phyloP scores from a whole-genome alignment of 176 grass and related monocot species.

The Phoenix roebelenii region DNA sequence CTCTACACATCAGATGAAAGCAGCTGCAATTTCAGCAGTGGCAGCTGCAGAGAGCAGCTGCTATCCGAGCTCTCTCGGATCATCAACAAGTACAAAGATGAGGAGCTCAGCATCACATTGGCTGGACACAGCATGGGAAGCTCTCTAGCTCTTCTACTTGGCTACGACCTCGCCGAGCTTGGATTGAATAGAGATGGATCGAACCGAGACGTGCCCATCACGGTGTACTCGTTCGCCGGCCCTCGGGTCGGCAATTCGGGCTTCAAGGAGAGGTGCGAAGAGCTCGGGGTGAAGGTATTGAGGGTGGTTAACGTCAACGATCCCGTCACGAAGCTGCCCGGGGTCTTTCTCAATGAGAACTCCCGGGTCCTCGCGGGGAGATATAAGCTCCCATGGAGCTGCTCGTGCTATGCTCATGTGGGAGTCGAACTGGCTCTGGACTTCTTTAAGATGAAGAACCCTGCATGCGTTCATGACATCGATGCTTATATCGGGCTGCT shows the following conservation, averaged over 20 bases:
- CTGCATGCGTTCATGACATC: not conserved
- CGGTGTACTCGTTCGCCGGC: not conserved
- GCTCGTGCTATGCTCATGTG: conserved; percentile 1
- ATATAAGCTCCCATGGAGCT: conserved; percentile 2
- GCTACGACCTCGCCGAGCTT: conserved; percentile 6
- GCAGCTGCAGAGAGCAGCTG: not conserved
- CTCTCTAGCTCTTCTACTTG: not conserved
- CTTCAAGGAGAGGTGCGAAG: conserved; percentile 6
- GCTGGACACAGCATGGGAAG: conserved; percentile 6
- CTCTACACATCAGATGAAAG: not conserved
- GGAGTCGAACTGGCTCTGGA: conserved; percentile 2
- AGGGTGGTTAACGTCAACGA: not conserved
- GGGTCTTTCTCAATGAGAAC: not conserved
- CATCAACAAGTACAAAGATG: not conserved
- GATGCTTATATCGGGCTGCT: not conserved
- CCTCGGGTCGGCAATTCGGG: not conserved
- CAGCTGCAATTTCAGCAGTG: not conserved
- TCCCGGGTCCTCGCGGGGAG: not conserved
- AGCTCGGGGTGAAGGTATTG: conserved; percentile 1
- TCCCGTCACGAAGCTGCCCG: not conserved
- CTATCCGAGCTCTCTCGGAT: not conserved
- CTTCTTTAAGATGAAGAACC: conserved; percentile 5
- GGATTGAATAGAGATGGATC: not conserved
- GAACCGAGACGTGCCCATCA: not conserved
- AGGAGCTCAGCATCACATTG: conserved; percentile 2